Conservation (phyloP, 345 rosid genomes). For the Diplotaxis tenuifolia region DNA sequence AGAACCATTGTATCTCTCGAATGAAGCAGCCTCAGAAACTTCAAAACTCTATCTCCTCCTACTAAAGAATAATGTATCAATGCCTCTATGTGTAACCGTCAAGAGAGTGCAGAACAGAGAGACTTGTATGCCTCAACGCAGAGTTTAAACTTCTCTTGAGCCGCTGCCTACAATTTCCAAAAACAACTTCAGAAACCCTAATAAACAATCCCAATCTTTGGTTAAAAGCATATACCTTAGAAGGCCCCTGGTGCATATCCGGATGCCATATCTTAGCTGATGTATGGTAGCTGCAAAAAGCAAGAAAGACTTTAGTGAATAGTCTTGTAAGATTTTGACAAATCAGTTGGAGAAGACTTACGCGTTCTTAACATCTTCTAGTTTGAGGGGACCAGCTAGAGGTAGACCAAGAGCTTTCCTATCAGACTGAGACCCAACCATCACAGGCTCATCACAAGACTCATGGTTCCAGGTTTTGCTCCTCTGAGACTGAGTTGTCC, state of each 20-base stretch:
- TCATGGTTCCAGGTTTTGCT: conserved; percentile 42
- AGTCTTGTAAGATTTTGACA: background rate
- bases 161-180: conserved; percentile 51
- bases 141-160: conserved; percentile 83
- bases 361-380: conserved; percentile 86
- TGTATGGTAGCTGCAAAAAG: conserved; percentile 57
- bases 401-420: conserved; percentile 68
- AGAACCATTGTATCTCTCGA: background rate
- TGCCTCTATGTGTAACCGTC: conserved; percentile 5
- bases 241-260: conserved; percentile 74
- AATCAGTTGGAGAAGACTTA: conserved; percentile 34
- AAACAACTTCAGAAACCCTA: background rate
- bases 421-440: conserved; percentile 57
- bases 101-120: conserved; percentile 55
- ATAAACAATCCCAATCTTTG: background rate
- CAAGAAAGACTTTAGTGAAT: background rate
- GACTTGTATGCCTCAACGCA: conserved; percentile 82
- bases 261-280: conserved; percentile 96
- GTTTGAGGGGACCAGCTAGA: conserved; percentile 54
- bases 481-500: conserved; percentile 42
- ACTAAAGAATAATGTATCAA: background rate
- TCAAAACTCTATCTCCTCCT: conserved; percentile 15
- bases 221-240: conserved; percentile 49
- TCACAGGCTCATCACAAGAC: conserved; percentile 40
- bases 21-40: conserved; percentile 11